Evolutionary conservation across 2,329 filamentous ascomycete species (phyloP), one percentile per base, ranked within the genome.

Genomic region (Colletotrichum gigasporum): DNA sequence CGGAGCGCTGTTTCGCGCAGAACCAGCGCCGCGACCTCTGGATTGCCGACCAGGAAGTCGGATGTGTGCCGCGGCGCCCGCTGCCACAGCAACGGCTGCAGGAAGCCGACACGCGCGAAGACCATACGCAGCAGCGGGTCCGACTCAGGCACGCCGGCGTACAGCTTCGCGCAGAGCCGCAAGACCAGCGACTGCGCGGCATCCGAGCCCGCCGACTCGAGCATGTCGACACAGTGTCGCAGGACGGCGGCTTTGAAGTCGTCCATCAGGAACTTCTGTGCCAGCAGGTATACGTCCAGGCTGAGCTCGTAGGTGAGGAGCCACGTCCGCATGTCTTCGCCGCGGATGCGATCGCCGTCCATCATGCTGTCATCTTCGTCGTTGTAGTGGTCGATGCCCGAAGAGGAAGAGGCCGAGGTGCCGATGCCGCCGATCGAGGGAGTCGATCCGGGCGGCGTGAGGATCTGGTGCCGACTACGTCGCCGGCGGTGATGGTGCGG

Each of bases 261-360:
- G 24, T 80, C 76, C 69, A 85, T 78, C 54, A 83, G 74, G 69
- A 79, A 84, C 53, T 79, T 78, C 67, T 83, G 76, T 7, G 82
- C 82, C 55, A 80, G 80, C 53, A 84, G 79, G 71, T 85, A 84
- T 11, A 83, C 81, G 55, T 83, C 80, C 11, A 85, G 68, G 68
- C 79, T 80, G 34, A 84, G 75, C 65, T 81, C 76, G 68, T 82
- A 84, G 2, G 79, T 71, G 48, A 82, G 72, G 3, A 82, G 75
- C 81, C 82, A 85, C 4, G 81, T 81, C 12, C 76, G 75, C 65
- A 83, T 69, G 69, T 84, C 82, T 67, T 83, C 79, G 30, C 75
- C 75, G 6, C 74, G 72, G 71, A 84, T 79, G 52, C 79, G 76
- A n/a, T 71, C 67, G 22, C 61, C 68, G 26, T 68, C 68, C 64